Evolutionary conservation across 2,329 filamentous ascomycete species (phyloP).

Genomic region (Hymenoscyphus occultus): DNA sequence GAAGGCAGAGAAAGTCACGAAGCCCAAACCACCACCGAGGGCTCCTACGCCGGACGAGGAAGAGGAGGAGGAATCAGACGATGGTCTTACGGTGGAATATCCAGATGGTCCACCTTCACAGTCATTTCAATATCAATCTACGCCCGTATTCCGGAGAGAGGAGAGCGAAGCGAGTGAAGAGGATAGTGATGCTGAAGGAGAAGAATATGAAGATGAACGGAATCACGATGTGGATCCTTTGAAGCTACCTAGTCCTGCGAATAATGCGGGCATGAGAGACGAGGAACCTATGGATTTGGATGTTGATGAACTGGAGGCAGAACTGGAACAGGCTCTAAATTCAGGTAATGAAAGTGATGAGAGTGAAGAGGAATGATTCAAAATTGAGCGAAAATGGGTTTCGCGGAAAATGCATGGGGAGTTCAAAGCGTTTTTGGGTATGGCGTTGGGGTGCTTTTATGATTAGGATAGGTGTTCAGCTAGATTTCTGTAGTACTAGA

Average conservation of each 20-base stretch:
- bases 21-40: slow-evolving; percentile 33
- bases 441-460: neutral
- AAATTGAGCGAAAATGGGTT: neutral
- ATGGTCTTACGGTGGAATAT: slow-evolving; percentile 58
- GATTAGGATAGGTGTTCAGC: neutral
- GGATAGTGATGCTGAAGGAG: slow-evolving; percentile 47
- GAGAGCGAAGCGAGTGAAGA: slow-evolving; percentile 43
- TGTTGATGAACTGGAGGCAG: slow-evolving; percentile 36
- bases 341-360: slow-evolving; percentile 33
- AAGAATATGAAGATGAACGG: slow-evolving; percentile 40
- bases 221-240: slow-evolving; percentile 42
- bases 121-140: slow-evolving; percentile 27
- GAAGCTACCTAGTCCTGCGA: slow-evolving; percentile 53
- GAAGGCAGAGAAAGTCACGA: slow-evolving; percentile 35
- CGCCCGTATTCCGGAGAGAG: slow-evolving; percentile 30
- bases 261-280: slow-evolving; percentile 32
- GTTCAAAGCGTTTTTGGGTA: neutral
- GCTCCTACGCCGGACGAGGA: slow-evolving; percentile 35
- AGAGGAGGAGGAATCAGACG: slow-evolving; percentile 51
- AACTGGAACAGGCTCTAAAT: slow-evolving; percentile 34
- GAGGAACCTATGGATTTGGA: slow-evolving; percentile 35
- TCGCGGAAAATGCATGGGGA: neutral
- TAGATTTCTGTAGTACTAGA: neutral
- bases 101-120: slow-evolving; percentile 47
- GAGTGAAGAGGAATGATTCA: slow-evolving; percentile 36